Evolutionary conservation across 192 early-diverging fungal species (phyloP).

Genomic region (Coemansia sp.): DNA sequence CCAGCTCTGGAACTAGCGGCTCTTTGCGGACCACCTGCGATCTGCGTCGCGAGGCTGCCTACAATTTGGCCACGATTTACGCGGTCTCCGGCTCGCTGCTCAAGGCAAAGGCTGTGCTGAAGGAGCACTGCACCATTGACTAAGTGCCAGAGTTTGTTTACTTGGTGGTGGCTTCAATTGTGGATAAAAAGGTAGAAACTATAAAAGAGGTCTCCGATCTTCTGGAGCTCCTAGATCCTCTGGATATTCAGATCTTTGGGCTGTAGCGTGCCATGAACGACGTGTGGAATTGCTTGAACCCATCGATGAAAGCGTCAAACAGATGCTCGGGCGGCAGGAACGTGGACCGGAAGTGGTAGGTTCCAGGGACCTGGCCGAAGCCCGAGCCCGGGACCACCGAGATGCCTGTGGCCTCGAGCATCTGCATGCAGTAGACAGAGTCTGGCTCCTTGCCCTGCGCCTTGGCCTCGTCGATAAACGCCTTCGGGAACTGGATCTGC

Average conservation of each 20-base stretch:
- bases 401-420: slow-evolving; percentile 93
- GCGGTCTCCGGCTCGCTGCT: slow-evolving; percentile 67
- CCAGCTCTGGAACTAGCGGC: slow-evolving; percentile 1
- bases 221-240: background rate
- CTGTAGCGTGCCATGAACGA: slow-evolving; percentile 71
- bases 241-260: background rate
- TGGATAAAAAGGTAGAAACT: background rate
- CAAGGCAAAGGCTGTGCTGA: slow-evolving; percentile 70
- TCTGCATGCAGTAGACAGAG: slow-evolving; percentile 84
- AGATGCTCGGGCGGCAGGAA: slow-evolving; percentile 93
- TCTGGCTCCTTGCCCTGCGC: slow-evolving; percentile 76
- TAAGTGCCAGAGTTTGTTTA: background rate
- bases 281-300: slow-evolving; percentile 77
- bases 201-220: background rate
- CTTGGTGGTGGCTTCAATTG: background rate
- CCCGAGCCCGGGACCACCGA: slow-evolving; percentile 95
- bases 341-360: slow-evolving; percentile 94
- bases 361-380: slow-evolving; percentile 86
- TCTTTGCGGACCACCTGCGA: slow-evolving; percentile 20
- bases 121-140: slow-evolving; percentile 74
- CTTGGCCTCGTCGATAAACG: slow-evolving; percentile 76
- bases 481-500: slow-evolving; percentile 67
- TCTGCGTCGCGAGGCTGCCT: slow-evolving; percentile 81
- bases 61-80: slow-evolving; percentile 87
- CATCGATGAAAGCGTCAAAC: slow-evolving; percentile 85